Evolutionary conservation across 495 filamentous ascomycete genomes (phyloP), one percentile per base, ranked within the genome.

Genomic region (Peziza echinospora): DNA sequence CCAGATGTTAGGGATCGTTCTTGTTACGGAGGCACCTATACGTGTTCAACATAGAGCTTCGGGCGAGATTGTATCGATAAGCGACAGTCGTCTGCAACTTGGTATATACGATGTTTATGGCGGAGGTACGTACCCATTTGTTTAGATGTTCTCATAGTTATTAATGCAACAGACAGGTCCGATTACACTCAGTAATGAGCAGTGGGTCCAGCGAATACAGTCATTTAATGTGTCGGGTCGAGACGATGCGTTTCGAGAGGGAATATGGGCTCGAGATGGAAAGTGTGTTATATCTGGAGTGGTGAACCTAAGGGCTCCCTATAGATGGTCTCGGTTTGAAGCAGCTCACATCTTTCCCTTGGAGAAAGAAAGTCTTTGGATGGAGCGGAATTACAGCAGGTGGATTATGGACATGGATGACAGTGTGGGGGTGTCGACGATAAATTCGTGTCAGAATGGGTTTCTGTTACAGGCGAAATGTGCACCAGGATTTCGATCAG

Each of bases 401-500:
- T 52, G 52, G 49, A 16, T 56, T 28, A 56, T 39, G 17, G 44
- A 52, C 26, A 54, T 50, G 34, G 53, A 56, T 22, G 50, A 56
- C 42, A 46, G 41, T 11, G n/a, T 23, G 25, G 51, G 23, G 26
- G 24, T 52, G 10, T 47, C 44, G 34, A 53, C 46, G 28, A 56
- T 59, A 43, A 49, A 60, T 47, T 60, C 46, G 13, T 30, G 22
- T 11, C 53, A 53, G 46, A 59, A 59, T 41, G 50, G 56, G 25
- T 40, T 56, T 41, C 39, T 56, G 19, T 47, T 60, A 19, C 8
- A 43, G 5, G 21, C 16, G n/a, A 10, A 19, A 46, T 28, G 43
- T 60, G 23, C 56, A 59, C 41, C 21, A 22, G 21, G 26, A 40
- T 24, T 60, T 59, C 49, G 43, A 54, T 43, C 46, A 53, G 37